Conservation (phyloP, 2,329 filamentous ascomycete genomes). For the Paraconiothyrium sp. region DNA sequence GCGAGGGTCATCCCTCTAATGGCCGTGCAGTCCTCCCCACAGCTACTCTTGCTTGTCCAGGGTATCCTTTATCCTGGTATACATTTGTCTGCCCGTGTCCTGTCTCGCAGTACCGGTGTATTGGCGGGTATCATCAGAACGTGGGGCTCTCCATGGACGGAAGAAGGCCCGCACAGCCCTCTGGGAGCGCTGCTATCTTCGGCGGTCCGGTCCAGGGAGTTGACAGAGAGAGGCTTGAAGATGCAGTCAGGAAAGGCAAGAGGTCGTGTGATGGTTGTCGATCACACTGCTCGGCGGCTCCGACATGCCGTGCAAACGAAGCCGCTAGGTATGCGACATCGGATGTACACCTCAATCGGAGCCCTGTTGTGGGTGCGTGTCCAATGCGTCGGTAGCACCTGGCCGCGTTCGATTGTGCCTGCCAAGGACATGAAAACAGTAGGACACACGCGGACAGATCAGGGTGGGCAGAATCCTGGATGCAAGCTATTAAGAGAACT, state of each 20-base stretch:
- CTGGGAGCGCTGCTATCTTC: too few relatives aligned
- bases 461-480: too few relatives aligned
- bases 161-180: too few relatives aligned
- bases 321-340: neutral
- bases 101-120: neutral
- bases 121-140: neutral
- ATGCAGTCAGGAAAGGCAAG: too few relatives aligned
- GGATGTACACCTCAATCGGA: neutral
- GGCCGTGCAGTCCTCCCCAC: neutral
- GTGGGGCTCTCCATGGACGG: too few relatives aligned
- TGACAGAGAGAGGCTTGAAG: too few relatives aligned
- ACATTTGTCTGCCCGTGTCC: neutral
- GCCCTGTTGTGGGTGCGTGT: neutral
- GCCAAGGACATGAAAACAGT: too few relatives aligned
- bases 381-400: neutral
- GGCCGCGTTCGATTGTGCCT: too few relatives aligned
- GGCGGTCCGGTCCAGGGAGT: too few relatives aligned
- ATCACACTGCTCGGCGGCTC: neutral
- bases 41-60: neutral
- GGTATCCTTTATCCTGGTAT: neutral
- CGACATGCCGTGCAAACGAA: neutral
- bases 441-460: too few relatives aligned
- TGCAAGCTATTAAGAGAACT: too few relatives aligned
- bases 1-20: constrained; percentile 10
- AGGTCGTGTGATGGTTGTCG: too few relatives aligned